Base-by-base conservation (phyloP, 495 filamentous ascomycete species). In the Daldinia grandis region DNA sequence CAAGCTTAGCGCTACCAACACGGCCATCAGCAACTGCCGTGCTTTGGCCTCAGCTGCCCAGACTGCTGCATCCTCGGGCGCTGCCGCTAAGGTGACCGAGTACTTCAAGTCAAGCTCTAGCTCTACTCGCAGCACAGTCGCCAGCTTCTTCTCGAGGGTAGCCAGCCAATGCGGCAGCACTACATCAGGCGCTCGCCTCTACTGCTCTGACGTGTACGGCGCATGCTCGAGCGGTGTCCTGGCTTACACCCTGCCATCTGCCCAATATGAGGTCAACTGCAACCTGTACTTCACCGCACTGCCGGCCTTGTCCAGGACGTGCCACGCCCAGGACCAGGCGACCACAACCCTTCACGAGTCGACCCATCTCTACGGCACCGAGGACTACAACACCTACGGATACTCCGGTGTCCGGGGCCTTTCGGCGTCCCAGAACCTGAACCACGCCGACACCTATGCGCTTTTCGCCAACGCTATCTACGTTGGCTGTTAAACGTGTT, bases 381-480 rank as follows among this genome's bases (percentile, higher is more conserved):
- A 85, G 4, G 89, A 90, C 73, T 76, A 79, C 55, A 62, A 79
- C 50, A 87, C 78, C 35, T 91, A 90, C 72, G 88, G 89, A 28
- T 90, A 89, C 74, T 28, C 53, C 21, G 86, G 85, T 35, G 76
- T 82, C 1, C 83, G 72, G 1, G 60, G 74, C 14, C 75, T 90
- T 27, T 78, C 71, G 5, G 77, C 78, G 0, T 60, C 71, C 12
- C 67, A 84, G 53, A 88, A 87, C 31, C 66, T 90, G 27, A 71
- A 78, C 61, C 90, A 91, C 71, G 89, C 89, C 19, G 89, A 90
- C 75, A 84, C 86, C 0, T 91, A 88, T 69, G 83, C 89, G 0
- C 76, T 90, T 25, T 91, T 87, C 74, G 84, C 88, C 25, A 88
- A 89, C 67, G 83, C 64, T 59, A 61, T 76, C 64, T 76, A 74